phyloP scores from a whole-genome alignment of 2,329 filamentous ascomycete genomes.

The Fusarium hainanense region DNA sequence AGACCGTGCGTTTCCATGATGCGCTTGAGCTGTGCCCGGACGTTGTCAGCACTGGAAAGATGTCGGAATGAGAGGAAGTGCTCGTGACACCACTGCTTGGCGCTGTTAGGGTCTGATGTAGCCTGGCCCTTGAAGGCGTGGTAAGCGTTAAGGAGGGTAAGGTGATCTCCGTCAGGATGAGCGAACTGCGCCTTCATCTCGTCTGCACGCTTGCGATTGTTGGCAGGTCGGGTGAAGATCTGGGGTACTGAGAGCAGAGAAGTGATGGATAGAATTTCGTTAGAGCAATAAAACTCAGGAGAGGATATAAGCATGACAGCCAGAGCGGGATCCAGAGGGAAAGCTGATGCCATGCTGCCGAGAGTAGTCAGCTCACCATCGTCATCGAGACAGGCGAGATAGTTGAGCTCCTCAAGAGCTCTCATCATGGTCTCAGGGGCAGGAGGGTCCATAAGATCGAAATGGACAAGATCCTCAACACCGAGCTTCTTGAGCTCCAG shows the following conservation, averaged over 20 bases:
- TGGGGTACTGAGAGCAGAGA: slow-evolving; percentile 94
- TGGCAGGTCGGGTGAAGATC: slow-evolving; percentile 88
- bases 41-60: slow-evolving; percentile 91
- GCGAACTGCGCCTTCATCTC: slow-evolving; percentile 97
- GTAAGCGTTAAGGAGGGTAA: slow-evolving; percentile 97
- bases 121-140: slow-evolving; percentile 89
- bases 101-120: slow-evolving; percentile 69
- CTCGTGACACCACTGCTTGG: slow-evolving; percentile 94
- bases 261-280: slow-evolving; percentile 96
- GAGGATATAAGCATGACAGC: slow-evolving; percentile 98
- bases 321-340: slow-evolving; percentile 91
- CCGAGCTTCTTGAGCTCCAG: slow-evolving; percentile 97
- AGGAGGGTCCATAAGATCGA: slow-evolving; percentile 98
- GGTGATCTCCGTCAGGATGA: slow-evolving; percentile 92
- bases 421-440: slow-evolving; percentile 99
- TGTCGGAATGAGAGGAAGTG: slow-evolving; percentile 93
- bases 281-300: slow-evolving; percentile 98
- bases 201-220: slow-evolving; percentile 88
- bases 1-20: slow-evolving; percentile 96
- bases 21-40: slow-evolving; percentile 88
- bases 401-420: slow-evolving; percentile 96
- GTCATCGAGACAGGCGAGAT: slow-evolving; percentile 94
- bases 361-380: slow-evolving; percentile 91
- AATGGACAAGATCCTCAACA: slow-evolving; percentile 94
- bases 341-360: slow-evolving; percentile 90